Conservation (phyloP, 768 basidiomycete species). For the Kwoniella newhampshirensis region DNA sequence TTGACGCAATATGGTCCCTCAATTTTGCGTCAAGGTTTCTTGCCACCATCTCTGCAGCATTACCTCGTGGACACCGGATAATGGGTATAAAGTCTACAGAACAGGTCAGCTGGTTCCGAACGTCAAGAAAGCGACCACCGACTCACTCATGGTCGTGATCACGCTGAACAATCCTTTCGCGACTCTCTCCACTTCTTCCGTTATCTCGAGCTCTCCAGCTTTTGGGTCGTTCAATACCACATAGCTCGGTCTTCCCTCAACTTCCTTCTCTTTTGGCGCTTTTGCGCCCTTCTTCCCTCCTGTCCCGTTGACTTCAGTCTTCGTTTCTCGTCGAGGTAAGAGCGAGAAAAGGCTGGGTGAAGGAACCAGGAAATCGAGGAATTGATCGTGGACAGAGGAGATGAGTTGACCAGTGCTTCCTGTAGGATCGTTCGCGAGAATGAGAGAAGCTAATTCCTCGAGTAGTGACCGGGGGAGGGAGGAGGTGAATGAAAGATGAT, state of each 20-base stretch:
- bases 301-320: constrained; percentile 25
- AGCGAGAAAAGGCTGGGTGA: constrained; percentile 91
- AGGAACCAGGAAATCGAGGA: constrained; percentile 92
- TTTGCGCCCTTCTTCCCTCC: constrained; percentile 24
- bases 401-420: constrained; percentile 35
- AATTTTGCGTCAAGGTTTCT: constrained; percentile 91
- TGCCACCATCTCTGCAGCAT: constrained; percentile 99
- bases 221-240: constrained; percentile 84
- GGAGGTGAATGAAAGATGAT: constrained; percentile 92
- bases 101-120: constrained; percentile 7
- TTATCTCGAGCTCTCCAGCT: constrained; percentile 85
- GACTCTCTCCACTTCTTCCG: constrained; percentile 87
- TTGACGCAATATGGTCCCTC: constrained; percentile 70
- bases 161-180: constrained; percentile 89
- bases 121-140: not conserved
- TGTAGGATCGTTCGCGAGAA: constrained; percentile 62
- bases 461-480: constrained; percentile 81
- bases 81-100: constrained; percentile 79
- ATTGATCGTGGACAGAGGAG: constrained; percentile 85
- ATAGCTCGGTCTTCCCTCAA: constrained; percentile 63
- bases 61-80: constrained; percentile 89
- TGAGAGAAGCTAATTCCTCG: constrained; percentile 87
- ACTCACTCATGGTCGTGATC: constrained; percentile 76
- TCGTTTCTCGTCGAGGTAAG: constrained; percentile 57
- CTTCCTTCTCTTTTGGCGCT: constrained; percentile 36